Evolutionary conservation across 2,329 filamentous ascomycete species (phyloP), one percentile per base, ranked within the genome.

Genomic region (Lachnellula cervina): DNA sequence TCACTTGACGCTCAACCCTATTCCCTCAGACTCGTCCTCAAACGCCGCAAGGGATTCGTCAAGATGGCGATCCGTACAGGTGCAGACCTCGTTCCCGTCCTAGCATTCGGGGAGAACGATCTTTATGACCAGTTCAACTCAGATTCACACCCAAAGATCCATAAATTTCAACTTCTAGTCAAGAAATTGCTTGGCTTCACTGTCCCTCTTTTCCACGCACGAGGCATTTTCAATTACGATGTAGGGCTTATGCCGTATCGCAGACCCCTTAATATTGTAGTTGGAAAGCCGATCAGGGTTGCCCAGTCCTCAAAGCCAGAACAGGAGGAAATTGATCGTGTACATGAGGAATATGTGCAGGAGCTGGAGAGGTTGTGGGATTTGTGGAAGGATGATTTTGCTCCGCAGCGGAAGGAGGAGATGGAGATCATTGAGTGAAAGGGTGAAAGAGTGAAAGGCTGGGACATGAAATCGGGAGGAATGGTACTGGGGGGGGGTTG

Each of bases 181-280:
- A 93, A 97, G 73, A 88, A 87, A 64, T 77, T 88, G 5, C 84
- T 95, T 77, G 95, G 95, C 51, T 99, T 97, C 67, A 97, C 94
- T 0, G 80, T 97, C 11, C 92, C 94, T 0, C 80, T 96, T 28
- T 88, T 97, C 66, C 91, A 96, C 70, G 93, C 92, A 2, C 77
- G 92, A 25, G 93, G 93, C 13, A 86, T 97, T 42, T 96, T 97
- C 75, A 99, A 99, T 72, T 97, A 99, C 69, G 94, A 99, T 70
- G 90, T 97, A 14, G 94, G 94, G 4, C 76, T 97, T 66, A 91
- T 97, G 89, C 94, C 94, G 0, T 97, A 97, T 71, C 84, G 94
- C 13, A 80, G 86, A 50, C 87, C 90, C 11, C 77, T 99, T 57
- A 94, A 97, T 68, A 83, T 97, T 48, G 92, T 99, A 13, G 89